Percentiles rank a stretch among this genome's conserved stretches.
Conservation (phyloP, 2,329 filamentous ascomycete genomes). For the Ilyonectria robusta region DNA sequence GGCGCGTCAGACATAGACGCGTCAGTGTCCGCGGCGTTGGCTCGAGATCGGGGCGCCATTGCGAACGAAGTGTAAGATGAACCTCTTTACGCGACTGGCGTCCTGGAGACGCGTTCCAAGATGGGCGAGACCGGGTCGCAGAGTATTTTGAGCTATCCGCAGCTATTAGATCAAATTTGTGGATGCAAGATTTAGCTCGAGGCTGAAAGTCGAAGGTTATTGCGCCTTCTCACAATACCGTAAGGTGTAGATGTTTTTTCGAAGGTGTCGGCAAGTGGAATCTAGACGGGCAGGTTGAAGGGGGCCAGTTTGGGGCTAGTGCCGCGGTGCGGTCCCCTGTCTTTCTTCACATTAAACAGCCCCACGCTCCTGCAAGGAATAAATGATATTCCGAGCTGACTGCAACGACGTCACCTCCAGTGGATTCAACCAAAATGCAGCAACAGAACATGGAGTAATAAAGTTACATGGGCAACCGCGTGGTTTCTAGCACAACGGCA, state of each 20-base stretch:
- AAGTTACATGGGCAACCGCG: background rate
- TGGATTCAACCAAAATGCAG: background rate
- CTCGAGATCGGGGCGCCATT: conserved; percentile 70
- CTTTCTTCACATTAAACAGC: conserved; percentile 28
- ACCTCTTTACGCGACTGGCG: conserved; percentile 69
- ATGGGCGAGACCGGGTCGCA: conserved; percentile 25
- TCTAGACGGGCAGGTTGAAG: conserved; percentile 54
- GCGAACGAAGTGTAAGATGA: conserved; percentile 48
- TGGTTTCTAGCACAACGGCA: background rate
- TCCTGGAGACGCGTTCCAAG: conserved; percentile 62
- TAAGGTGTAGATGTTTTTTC: conserved; percentile 52
- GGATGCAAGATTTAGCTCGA: conserved; percentile 13
- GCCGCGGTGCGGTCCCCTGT: conserved; percentile 46
- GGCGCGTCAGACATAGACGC: conserved; percentile 75
- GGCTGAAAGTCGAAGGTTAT: conserved; percentile 27
- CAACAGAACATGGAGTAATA: background rate
- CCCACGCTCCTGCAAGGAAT: conserved; percentile 44
- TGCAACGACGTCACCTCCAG: conserved; percentile 42
- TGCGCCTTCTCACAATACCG: conserved; percentile 29
- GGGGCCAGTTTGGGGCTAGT: conserved; percentile 53
- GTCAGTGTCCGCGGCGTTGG: conserved; percentile 69
- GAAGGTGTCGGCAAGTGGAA: conserved; percentile 50
- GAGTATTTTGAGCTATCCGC: conserved; percentile 21
- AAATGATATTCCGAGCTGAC: conserved; percentile 45
- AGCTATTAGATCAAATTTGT: conserved; percentile 7